Evolutionary conservation across 2,329 filamentous ascomycete genomes (phyloP).

Genomic region (Pestalotiopsis sp.): DNA sequence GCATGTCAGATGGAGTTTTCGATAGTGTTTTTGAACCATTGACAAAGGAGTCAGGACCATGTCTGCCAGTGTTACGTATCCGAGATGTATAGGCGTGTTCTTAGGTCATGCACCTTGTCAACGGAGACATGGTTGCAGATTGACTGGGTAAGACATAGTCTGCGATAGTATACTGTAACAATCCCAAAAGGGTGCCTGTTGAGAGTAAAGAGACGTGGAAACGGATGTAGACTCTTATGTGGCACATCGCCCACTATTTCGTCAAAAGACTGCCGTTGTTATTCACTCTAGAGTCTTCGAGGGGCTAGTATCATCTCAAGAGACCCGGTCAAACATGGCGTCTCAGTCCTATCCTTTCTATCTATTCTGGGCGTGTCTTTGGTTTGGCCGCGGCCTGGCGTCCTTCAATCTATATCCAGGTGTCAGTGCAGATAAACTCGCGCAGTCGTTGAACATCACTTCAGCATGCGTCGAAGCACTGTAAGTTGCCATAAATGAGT

Average conservation of each 20-base stretch:
- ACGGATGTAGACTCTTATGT: neutral
- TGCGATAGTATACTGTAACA: no score
- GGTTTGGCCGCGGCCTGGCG: no score
- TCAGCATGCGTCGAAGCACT: neutral
- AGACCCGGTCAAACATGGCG: no score
- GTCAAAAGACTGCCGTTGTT: neutral
- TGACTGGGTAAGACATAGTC: no score
- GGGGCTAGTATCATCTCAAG: neutral
- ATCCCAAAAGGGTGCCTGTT: no score
- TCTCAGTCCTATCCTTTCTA: neutral
- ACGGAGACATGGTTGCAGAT: no score
- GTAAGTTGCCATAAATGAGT: neutral
- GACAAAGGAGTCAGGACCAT: no score
- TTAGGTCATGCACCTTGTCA: no score
- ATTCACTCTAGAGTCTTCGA: neutral
- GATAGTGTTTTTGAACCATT: no score
- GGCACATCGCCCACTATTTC: neutral
- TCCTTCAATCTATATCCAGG: constrained; percentile 8
- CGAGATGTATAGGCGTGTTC: no score
- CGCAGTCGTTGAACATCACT: neutral
- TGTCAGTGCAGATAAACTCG: neutral
- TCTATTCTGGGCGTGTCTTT: neutral
- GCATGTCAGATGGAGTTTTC: neutral
- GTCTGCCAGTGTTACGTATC: no score
- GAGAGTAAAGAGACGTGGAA: no score